A percentile compares a stretch with the other conserved stretches of the same genome.
phyloP scores from a whole-genome alignment of 1,284 basidiomycete species.

The Lentinula novae-zelandiae region DNA sequence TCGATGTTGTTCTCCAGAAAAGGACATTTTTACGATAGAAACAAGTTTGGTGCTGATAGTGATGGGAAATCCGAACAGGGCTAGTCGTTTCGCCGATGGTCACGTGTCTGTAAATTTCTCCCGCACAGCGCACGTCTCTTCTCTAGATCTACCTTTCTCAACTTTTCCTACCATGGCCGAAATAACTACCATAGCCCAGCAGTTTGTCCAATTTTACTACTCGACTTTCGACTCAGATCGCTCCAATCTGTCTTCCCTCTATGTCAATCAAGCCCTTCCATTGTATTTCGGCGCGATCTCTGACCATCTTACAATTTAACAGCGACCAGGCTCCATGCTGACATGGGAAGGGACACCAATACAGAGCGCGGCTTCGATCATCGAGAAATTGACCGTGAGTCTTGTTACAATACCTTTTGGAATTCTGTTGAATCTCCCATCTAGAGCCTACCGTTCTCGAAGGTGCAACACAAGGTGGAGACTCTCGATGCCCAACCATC shows the following conservation, averaged over 20 bases:
- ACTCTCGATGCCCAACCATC: constrained; percentile 93
- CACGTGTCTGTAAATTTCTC: neutral
- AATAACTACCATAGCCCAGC: constrained; percentile 57
- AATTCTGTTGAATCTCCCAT: neutral
- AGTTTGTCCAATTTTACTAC: constrained; percentile 80
- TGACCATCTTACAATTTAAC: constrained; percentile 24
- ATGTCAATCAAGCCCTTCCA: constrained; percentile 50
- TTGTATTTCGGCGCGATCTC: constrained; percentile 16
- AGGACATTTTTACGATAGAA: neutral
- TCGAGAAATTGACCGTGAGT: constrained; percentile 79
- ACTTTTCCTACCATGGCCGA: constrained; percentile 57
- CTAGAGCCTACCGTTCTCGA: constrained; percentile 78
- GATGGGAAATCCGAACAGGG: neutral
- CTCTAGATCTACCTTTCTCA: constrained; percentile 11
- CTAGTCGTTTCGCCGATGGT: neutral
- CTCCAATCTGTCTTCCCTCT: constrained; percentile 52
- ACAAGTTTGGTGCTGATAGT: too few species aligned
- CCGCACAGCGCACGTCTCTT: neutral
- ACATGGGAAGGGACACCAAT: constrained; percentile 76
- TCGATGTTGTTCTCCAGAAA: constrained; percentile 28
- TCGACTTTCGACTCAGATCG: constrained; percentile 65
- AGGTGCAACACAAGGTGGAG: constrained; percentile 80
- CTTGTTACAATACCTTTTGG: neutral
- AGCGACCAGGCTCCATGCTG: constrained; percentile 88
- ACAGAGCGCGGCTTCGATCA: constrained; percentile 59